Evolutionary conservation across 1,139 yeast species (phyloP).

Genomic region (Candida glucosophila): DNA sequence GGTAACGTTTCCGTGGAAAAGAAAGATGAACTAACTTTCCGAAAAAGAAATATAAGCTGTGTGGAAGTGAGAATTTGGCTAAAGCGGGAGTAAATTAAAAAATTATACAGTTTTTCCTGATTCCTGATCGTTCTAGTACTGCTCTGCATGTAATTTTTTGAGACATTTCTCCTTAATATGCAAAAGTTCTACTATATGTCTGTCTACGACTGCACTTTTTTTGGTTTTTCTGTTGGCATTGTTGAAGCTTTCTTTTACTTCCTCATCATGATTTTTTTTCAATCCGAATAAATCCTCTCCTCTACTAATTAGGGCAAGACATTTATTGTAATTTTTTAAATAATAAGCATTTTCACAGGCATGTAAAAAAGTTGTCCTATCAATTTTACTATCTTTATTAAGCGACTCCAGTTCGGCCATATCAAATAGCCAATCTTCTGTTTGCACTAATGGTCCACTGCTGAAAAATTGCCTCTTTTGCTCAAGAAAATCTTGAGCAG

Average conservation of each 20-base stretch:
- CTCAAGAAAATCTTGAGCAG: constrained; percentile 40
- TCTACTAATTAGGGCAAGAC: constrained; percentile 24
- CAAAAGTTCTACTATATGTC: constrained; percentile 38
- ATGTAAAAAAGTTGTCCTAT: constrained; percentile 26
- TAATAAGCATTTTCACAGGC: constrained; percentile 47
- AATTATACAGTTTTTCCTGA: background rate
- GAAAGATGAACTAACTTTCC: constrained; percentile 22
- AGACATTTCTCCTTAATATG: constrained; percentile 33
- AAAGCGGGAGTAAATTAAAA: constrained; percentile 12
- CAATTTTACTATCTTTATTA: constrained; percentile 21
- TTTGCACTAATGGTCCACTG: constrained; percentile 45
- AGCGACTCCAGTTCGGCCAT: constrained; percentile 12
- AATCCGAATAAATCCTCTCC: constrained; percentile 25
- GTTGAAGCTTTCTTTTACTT: constrained; percentile 17
- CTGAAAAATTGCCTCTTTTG: constrained; percentile 37
- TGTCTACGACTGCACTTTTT: constrained; percentile 30
- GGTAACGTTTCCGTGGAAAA: too few relatives aligned
- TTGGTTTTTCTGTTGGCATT: constrained; percentile 16
- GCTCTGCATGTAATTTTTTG: constrained; percentile 6
- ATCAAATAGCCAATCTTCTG: constrained; percentile 36
- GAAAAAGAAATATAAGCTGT: constrained; percentile 49
- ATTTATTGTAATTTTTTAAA: constrained; percentile 32
- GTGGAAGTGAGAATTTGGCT: constrained; percentile 47
- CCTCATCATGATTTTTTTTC: constrained; percentile 11
- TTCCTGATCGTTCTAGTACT: constrained; percentile 1